Conservation (phyloP, 768 basidiomycete species). For the Suillus americanus region DNA sequence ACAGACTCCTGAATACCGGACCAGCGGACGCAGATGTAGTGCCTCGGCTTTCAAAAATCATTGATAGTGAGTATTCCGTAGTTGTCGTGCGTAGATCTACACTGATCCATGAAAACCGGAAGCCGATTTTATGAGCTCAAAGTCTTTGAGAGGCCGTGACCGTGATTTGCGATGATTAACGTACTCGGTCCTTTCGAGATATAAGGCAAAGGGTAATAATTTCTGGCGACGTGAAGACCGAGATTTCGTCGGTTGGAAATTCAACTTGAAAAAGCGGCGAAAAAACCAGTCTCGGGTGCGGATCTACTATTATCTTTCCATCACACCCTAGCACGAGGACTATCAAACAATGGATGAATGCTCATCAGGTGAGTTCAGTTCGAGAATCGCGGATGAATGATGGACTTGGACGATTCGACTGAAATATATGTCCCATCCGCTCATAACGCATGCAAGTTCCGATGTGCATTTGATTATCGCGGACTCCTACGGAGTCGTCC, state of each 20-base stretch:
- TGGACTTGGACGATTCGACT: not conserved
- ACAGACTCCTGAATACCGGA: not conserved
- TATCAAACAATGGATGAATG: not conserved
- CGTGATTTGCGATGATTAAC: not conserved
- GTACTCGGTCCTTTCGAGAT: not conserved
- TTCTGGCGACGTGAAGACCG: not conserved
- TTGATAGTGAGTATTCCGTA: not conserved
- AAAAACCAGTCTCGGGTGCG: not conserved
- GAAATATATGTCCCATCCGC: not conserved
- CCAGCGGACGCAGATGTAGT: not conserved
- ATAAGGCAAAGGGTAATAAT: not conserved
- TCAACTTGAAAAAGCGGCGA: not conserved
- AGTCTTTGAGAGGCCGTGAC: not conserved
- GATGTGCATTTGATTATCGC: not conserved
- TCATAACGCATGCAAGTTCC: not conserved
- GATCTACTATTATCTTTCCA: not conserved
- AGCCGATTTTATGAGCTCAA: not conserved
- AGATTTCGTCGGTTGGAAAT: not conserved
- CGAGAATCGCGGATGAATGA: not conserved
- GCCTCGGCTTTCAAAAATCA: not conserved
- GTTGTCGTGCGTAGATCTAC: not conserved
- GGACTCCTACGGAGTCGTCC: not conserved
- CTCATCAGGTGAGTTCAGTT: not conserved
- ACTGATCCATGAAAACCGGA: not conserved
- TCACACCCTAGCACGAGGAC: not conserved